These are phyloP conservation scores for Aspergillus latus DNA, from an alignment of 2,329 filamentous ascomycete genomes.

Conservation along the genomic window DNA sequence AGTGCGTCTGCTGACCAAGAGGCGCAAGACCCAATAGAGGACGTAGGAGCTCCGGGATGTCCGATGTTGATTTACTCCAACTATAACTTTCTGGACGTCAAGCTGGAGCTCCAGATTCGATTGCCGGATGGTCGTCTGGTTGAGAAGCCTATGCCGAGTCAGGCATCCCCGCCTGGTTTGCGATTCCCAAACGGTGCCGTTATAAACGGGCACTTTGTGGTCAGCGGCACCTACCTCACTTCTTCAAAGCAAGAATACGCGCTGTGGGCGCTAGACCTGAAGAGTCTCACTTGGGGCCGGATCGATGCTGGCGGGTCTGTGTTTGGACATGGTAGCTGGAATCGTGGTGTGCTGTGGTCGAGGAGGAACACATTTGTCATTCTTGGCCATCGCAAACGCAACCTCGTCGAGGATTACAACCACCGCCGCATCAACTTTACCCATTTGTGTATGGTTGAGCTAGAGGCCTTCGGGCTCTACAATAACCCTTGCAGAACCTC, in stretches of 20 bases:
- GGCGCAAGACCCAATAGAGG: conserved; percentile 34
- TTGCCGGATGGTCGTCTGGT: conserved; percentile 77
- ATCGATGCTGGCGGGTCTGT: conserved; percentile 94
- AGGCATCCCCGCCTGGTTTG: conserved; percentile 84
- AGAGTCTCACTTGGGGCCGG: conserved; percentile 86
- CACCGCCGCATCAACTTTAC: conserved; percentile 96
- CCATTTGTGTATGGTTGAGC: conserved; percentile 93
- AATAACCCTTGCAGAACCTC: conserved; percentile 82
- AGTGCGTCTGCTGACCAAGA: conserved; percentile 41
- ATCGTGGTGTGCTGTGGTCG: conserved; percentile 89
- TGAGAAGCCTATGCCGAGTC: conserved; percentile 80
- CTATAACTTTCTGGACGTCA: conserved; percentile 98
- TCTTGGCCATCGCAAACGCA: conserved; percentile 87
- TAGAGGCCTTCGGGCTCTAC: conserved; percentile 95
- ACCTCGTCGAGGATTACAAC: conserved; percentile 95
- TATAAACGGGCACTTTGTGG: conserved; percentile 94
- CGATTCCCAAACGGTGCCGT: conserved; percentile 95
- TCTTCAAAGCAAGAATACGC: conserved; percentile 98
- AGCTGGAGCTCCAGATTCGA: conserved; percentile 87
- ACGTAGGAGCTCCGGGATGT: conserved; percentile 44
- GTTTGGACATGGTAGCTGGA: conserved; percentile 97
- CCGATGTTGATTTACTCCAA: conserved; percentile 98
- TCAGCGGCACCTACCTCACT: conserved; percentile 94
- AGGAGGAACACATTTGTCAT: conserved; percentile 94
- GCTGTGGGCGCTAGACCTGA: conserved; percentile 88